phyloP scores from a whole-genome alignment of 768 basidiomycete genomes.

The Cystofilobasidium capitatum region DNA sequence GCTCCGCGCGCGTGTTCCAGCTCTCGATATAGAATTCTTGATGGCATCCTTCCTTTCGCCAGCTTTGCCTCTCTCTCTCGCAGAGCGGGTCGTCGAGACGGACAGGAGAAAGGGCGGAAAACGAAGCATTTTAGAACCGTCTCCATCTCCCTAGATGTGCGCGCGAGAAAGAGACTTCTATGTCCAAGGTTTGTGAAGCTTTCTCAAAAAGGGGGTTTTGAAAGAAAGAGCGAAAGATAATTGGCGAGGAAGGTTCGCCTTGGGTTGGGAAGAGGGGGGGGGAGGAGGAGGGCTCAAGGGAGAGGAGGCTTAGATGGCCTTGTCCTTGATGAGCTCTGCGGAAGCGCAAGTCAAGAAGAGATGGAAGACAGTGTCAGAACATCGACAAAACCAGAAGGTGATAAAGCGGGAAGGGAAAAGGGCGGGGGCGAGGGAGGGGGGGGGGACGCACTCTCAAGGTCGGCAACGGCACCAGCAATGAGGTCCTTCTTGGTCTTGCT shows the following conservation, averaged over 20 bases:
- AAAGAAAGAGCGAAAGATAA: too few species aligned
- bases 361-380: background rate
- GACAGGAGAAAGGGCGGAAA: too few species aligned
- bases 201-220: too few species aligned
- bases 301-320: constrained; percentile 59
- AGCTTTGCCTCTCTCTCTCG: too few species aligned
- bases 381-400: background rate
- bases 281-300: background rate
- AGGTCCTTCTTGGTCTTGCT: constrained; percentile 84
- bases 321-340: constrained; percentile 79
- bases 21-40: constrained; percentile 6
- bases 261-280: too few species aligned
- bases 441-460: constrained; percentile 79
- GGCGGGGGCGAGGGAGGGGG: background rate
- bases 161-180: too few species aligned
- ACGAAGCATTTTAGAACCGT: too few species aligned
- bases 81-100: too few species aligned
- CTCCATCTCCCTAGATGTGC: too few species aligned
- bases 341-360: too few species aligned
- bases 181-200: too few species aligned
- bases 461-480: constrained; percentile 63
- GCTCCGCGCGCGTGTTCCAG: constrained; percentile 17
- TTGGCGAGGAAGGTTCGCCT: too few species aligned
- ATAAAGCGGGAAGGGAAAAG: background rate
- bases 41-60: background rate